phyloP scores from a whole-genome alignment of 225 moss, liverwort and hornwort species.

The Pseudisothecium myosuroides region DNA sequence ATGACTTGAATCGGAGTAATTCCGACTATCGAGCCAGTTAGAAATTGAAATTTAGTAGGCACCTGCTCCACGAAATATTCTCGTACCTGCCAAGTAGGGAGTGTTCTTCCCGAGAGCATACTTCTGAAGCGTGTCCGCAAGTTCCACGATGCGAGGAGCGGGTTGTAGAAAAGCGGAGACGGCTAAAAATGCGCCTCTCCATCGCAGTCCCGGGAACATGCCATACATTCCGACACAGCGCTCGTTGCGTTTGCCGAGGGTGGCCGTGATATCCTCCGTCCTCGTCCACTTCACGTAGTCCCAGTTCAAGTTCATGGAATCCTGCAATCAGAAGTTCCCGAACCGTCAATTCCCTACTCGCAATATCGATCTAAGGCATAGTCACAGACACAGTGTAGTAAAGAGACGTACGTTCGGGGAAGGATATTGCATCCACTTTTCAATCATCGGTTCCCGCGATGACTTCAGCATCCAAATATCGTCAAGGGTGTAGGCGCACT shows the following conservation, averaged over 20 bases:
- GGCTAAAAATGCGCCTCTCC: conserved; percentile 62
- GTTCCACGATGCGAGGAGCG: conserved; percentile 21
- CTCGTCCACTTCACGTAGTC: conserved; percentile 24
- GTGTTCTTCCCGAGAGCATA: conserved; percentile 28
- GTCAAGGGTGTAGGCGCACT: conserved; percentile 45
- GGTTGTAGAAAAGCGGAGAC: conserved; percentile 52
- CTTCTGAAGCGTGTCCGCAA: conserved; percentile 37
- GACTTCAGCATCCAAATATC: conserved; percentile 38
- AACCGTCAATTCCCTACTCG: background rate
- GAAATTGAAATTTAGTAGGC: background rate
- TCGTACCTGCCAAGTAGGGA: conserved; percentile 50
- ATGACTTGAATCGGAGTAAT: background rate
- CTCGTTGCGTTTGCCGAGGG: conserved; percentile 20
- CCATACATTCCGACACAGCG: conserved; percentile 63
- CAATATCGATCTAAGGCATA: background rate
- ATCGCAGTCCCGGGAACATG: conserved; percentile 67
- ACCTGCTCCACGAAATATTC: background rate
- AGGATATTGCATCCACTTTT: background rate
- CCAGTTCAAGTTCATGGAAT: conserved; percentile 24
- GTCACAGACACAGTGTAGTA: background rate
- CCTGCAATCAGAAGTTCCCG: conserved; percentile 2
- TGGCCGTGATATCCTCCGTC: conserved; percentile 9
- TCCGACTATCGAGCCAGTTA: background rate
- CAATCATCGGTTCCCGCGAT: background rate
- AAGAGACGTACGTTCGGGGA: background rate